phyloP scores from a whole-genome alignment of 2,329 filamentous ascomycete species.

The Colletotrichum lentis region DNA sequence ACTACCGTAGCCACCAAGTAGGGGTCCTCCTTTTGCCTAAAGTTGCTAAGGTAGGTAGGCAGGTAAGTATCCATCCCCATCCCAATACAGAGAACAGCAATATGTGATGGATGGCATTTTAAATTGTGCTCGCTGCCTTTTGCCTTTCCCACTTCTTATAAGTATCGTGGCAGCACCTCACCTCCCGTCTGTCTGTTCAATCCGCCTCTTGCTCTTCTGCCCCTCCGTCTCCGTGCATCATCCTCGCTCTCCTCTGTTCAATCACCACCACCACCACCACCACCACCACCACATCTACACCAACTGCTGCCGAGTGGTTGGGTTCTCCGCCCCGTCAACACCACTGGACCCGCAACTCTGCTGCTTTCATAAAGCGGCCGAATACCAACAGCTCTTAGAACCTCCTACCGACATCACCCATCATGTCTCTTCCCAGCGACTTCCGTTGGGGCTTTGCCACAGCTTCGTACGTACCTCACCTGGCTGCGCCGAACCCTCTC shows the following conservation, averaged over 20 bases:
- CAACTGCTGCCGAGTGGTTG: slow-evolving; percentile 18
- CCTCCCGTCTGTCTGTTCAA: slow-evolving; percentile 5
- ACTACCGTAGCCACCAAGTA: no score
- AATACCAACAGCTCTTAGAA: slow-evolving; percentile 3
- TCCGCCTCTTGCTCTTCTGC: slow-evolving; percentile 16
- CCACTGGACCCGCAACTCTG: background rate
- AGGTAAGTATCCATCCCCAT: background rate
- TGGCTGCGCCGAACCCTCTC: slow-evolving; percentile 10
- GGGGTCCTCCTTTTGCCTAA: slow-evolving; percentile 22
- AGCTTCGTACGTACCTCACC: slow-evolving; percentile 64
- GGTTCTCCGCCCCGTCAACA: background rate
- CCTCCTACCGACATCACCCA: slow-evolving; percentile 36
- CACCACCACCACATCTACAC: background rate
- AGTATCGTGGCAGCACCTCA: slow-evolving; percentile 29
- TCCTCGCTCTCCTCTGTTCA: background rate
- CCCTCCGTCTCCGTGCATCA: slow-evolving; percentile 3
- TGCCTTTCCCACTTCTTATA: slow-evolving; percentile 20
- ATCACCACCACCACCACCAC: no score
- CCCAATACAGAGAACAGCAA: slow-evolving; percentile 2
- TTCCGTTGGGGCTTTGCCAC: slow-evolving; percentile 85
- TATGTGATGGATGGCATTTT: slow-evolving; percentile 5
- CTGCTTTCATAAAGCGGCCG: background rate
- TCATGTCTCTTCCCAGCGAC: slow-evolving; percentile 70
- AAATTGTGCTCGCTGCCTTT: slow-evolving; percentile 14
- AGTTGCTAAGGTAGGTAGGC: slow-evolving; percentile 13